Conservation (phyloP, 768 basidiomycete genomes). For the Epithele typhae region DNA sequence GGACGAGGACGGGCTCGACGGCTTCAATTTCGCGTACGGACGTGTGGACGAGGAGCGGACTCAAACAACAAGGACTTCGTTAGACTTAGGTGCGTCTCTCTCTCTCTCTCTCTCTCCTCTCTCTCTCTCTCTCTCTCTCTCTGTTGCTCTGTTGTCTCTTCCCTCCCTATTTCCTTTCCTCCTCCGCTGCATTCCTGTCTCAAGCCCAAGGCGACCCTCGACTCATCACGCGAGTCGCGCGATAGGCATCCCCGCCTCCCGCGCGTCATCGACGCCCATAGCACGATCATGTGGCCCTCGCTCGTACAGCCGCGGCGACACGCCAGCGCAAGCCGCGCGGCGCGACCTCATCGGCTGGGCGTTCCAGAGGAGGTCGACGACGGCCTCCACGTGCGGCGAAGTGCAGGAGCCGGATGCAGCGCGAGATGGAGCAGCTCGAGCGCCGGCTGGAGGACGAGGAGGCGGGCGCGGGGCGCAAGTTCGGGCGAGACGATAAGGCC, state of each 20-base stretch:
- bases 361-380: constrained; percentile 34
- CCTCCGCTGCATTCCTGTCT: neutral
- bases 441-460: constrained; percentile 57
- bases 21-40: constrained; percentile 60
- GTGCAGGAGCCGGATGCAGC: constrained; percentile 33
- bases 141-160: neutral
- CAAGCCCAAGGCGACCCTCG: too few relatives aligned
- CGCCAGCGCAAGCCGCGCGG: constrained; percentile 24
- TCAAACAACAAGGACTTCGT: constrained; percentile 19
- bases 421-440: constrained; percentile 56
- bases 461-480: constrained; percentile 23
- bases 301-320: constrained; percentile 45
- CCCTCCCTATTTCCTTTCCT: too few relatives aligned
- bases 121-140: too few relatives aligned
- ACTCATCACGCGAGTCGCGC: too few relatives aligned
- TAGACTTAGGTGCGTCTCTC: constrained; percentile 16
- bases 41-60: constrained; percentile 39
- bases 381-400: constrained; percentile 27
- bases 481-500: constrained; percentile 1
- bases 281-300: constrained; percentile 88
- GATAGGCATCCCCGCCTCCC: constrained; percentile 39
- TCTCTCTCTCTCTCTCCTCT: too few relatives aligned
- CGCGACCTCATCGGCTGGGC: constrained; percentile 40
- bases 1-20: constrained; percentile 57
- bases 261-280: constrained; percentile 72